These are phyloP conservation scores for Hypoxylon rickii DNA, from an alignment of 495 filamentous ascomycete genomes.

Conservation along the genomic window DNA sequence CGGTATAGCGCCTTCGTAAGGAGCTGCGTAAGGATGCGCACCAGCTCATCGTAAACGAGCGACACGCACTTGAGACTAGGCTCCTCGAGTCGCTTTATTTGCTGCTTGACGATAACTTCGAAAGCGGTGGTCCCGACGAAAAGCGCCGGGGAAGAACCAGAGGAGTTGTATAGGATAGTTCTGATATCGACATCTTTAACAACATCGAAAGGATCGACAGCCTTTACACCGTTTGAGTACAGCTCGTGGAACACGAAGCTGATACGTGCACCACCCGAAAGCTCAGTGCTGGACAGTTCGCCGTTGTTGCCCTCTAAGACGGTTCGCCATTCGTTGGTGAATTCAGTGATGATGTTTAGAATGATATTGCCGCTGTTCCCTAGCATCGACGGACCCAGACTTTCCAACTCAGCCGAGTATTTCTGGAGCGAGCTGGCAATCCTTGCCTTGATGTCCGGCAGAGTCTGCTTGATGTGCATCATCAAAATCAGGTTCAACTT, in stretches of 20 bases:
- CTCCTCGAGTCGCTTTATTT: slow-evolving; percentile 96
- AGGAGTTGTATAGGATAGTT: slow-evolving; percentile 97
- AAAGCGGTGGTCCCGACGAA: slow-evolving; percentile 98
- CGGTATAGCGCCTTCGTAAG: slow-evolving; percentile 89
- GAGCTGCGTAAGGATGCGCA: slow-evolving; percentile 90
- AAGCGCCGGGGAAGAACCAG: slow-evolving; percentile 92
- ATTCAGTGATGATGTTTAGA: slow-evolving; percentile 98
- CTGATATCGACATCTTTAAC: slow-evolving; percentile 98
- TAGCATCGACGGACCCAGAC: slow-evolving; percentile 91
- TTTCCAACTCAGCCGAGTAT: slow-evolving; percentile 78
- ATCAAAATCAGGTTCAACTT: slow-evolving; percentile 99
- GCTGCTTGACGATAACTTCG: slow-evolving; percentile 97
- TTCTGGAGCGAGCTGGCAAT: slow-evolving; percentile 92
- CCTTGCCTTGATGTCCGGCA: slow-evolving; percentile 96
- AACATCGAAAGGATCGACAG: slow-evolving; percentile 94
- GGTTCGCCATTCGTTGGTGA: slow-evolving; percentile 94
- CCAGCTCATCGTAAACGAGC: slow-evolving; percentile 95
- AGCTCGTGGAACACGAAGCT: slow-evolving; percentile 99
- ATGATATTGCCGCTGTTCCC: slow-evolving; percentile 96
- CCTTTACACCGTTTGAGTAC: slow-evolving; percentile 97
- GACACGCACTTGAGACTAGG: slow-evolving; percentile 96
- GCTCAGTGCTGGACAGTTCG: slow-evolving; percentile 89
- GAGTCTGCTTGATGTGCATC: slow-evolving; percentile 99
- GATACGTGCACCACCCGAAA: slow-evolving; percentile 97
- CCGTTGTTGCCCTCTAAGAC: slow-evolving; percentile 96